These are phyloP conservation scores for Diaporthe australafricana DNA, from an alignment of 2,329 filamentous ascomycete species.

Conservation along the genomic window DNA sequence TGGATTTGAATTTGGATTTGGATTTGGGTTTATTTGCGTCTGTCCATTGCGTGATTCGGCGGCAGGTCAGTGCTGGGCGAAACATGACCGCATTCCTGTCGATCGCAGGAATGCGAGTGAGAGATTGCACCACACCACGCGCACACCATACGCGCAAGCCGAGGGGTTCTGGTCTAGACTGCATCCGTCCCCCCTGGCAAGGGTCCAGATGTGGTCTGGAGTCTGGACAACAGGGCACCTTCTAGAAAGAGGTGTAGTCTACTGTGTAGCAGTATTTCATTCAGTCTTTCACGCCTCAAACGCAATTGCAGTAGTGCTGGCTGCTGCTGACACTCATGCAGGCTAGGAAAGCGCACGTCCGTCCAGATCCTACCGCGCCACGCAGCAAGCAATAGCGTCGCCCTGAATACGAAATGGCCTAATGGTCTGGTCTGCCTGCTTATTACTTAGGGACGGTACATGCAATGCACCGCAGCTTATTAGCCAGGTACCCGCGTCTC, in stretches of 20 bases:
- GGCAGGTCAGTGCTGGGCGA: conserved; percentile 23
- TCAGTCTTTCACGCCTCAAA: background rate
- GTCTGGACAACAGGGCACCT: background rate
- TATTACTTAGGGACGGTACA: background rate
- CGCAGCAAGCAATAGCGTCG: conserved; percentile 29
- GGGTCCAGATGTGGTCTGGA: background rate
- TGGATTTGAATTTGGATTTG: background rate
- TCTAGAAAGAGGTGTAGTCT: conserved; percentile 16
- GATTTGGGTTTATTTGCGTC: conserved; percentile 1
- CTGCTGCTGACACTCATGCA: too few relatives aligned
- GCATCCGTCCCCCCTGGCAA: too few relatives aligned
- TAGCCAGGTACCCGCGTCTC: conserved; percentile 17
- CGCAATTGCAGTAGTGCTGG: background rate
- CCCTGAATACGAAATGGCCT: conserved; percentile 23
- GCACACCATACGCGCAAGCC: conserved; percentile 9
- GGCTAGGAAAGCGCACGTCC: background rate
- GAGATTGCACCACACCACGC: conserved; percentile 21
- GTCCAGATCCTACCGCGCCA: conserved; percentile 24
- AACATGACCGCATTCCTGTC: conserved; percentile 18
- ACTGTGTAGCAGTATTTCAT: background rate
- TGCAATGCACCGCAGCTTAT: background rate
- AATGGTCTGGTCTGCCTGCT: background rate
- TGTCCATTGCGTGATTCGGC: conserved; percentile 19
- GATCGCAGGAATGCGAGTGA: conserved; percentile 20
- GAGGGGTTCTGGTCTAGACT: background rate